These are phyloP conservation scores for Cladosporium sp. DNA, from an alignment of 2,329 filamentous ascomycete genomes.

Conservation along the genomic window DNA sequence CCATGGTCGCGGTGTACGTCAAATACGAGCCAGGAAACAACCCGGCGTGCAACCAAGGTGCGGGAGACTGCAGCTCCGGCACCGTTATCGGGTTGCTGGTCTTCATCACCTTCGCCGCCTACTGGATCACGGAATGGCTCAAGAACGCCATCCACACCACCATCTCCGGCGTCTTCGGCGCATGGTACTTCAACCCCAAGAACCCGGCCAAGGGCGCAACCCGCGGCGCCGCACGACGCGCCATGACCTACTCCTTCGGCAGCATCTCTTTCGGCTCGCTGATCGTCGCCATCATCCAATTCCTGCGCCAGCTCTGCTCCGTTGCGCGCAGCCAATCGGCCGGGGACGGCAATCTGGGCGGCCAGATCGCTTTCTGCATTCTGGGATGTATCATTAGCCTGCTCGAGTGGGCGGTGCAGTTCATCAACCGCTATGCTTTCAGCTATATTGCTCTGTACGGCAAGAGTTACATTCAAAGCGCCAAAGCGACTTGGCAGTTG, in stretches of 20 bases:
- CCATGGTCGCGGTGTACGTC: slow-evolving; percentile 79
- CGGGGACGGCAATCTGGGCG: slow-evolving; percentile 64
- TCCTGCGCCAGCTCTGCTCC: slow-evolving; percentile 75
- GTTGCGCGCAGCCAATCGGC: slow-evolving; percentile 66
- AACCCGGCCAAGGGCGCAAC: slow-evolving; percentile 74
- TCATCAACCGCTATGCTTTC: slow-evolving; percentile 66
- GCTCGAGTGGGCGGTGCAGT: slow-evolving; percentile 80
- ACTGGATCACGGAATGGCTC: slow-evolving; percentile 90
- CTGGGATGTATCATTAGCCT: slow-evolving; percentile 72
- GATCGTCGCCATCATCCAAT: slow-evolving; percentile 81
- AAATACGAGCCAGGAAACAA: slow-evolving; percentile 68
- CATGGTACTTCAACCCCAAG: slow-evolving; percentile 79
- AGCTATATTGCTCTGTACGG: slow-evolving; percentile 92
- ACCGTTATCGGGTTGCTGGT: slow-evolving; percentile 81
- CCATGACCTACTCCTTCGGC: slow-evolving; percentile 87
- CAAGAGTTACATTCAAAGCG: slow-evolving; percentile 78
- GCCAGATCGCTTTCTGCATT: slow-evolving; percentile 65
- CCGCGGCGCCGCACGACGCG: slow-evolving; percentile 73
- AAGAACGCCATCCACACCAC: slow-evolving; percentile 91
- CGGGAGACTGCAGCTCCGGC: slow-evolving; percentile 60
- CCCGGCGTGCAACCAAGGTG: slow-evolving; percentile 50
- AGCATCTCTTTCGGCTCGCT: slow-evolving; percentile 85
- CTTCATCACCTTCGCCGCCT: slow-evolving; percentile 86
- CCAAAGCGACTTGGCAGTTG: slow-evolving; percentile 76
- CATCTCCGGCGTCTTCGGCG: slow-evolving; percentile 83